Evolutionary conservation across 148 eudicot species (phyloP).

Genomic region (Rhododendron molle): DNA sequence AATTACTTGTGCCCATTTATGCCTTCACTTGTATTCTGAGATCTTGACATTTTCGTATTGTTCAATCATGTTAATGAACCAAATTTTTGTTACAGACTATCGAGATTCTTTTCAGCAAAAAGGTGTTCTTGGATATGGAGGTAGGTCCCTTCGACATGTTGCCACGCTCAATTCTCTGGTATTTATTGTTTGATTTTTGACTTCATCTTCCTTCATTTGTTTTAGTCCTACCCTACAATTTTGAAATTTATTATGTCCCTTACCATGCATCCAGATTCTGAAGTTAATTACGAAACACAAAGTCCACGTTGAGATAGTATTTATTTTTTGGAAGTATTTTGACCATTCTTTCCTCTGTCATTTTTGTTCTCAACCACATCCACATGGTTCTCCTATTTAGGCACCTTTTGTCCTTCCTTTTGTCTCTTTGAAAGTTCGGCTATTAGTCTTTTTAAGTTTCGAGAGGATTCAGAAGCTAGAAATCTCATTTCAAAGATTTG

Average conservation of each 20-base stretch:
- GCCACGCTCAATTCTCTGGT: not conserved
- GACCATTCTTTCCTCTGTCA: not conserved
- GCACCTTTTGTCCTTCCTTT: not conserved
- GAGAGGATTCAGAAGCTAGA: not conserved
- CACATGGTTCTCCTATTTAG: not conserved
- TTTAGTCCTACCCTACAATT: not conserved
- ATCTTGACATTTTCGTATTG: not conserved
- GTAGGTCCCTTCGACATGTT: conserved; percentile 31
- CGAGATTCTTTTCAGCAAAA: conserved; percentile 83
- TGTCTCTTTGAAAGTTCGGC: not conserved
- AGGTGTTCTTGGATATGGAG: conserved; percentile 80
- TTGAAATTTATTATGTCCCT: not conserved
- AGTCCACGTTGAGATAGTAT: not conserved
- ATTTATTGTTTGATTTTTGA: not conserved
- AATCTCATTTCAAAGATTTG: not conserved
- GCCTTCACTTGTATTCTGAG: not conserved
- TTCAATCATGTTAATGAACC: conserved; percentile 12
- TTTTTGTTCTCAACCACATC: not conserved
- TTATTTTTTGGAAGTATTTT: not conserved
- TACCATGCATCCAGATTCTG: not conserved
- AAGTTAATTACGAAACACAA: not conserved
- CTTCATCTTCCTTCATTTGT: conserved; percentile 10
- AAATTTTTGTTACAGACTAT: conserved; percentile 61
- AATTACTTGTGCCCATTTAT: not conserved
- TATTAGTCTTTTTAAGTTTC: not conserved